Evolutionary conservation across 2,329 filamentous ascomycete species (phyloP).

Genomic region (Sclerotinia subarctica): DNA sequence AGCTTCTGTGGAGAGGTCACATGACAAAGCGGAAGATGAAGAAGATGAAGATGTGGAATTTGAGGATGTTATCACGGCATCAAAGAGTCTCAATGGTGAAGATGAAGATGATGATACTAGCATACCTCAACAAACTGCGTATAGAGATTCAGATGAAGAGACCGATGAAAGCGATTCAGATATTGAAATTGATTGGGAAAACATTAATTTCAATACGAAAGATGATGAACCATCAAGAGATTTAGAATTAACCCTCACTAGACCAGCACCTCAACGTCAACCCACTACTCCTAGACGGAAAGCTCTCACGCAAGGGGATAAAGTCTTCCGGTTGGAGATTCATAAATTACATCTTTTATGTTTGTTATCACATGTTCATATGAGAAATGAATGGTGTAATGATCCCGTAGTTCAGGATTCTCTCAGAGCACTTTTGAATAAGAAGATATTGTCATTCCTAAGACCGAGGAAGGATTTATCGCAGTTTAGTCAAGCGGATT

Average conservation of each 20-base stretch:
- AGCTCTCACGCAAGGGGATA: conserved; percentile 53
- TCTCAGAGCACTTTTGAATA: conserved; percentile 63
- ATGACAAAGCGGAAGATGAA: conserved; percentile 30
- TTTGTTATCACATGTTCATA: conserved; percentile 71
- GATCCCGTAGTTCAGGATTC: conserved; percentile 63
- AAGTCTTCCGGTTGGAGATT: conserved; percentile 61
- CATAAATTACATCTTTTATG: conserved; percentile 86
- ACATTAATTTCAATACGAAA: conserved; percentile 46
- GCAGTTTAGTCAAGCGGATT: conserved; percentile 73
- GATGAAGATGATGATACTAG: not conserved
- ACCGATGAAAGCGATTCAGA: conserved; percentile 49
- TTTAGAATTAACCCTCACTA: conserved; percentile 39
- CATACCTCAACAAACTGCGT: conserved; percentile 39
- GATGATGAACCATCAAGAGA: conserved; percentile 33
- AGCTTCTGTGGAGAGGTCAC: conserved; percentile 14
- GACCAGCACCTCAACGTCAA: conserved; percentile 25
- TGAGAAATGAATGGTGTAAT: conserved; percentile 88
- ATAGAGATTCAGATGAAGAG: conserved; percentile 51
- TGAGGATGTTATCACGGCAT: conserved; percentile 35
- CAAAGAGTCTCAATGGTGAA: not conserved
- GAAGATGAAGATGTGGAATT: conserved; percentile 35
- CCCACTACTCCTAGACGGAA: conserved; percentile 40
- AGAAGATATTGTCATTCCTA: conserved; percentile 63
- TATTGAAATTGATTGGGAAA: conserved; percentile 60
- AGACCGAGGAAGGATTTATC: conserved; percentile 64